These are phyloP conservation scores for Alternaria gaisen DNA, from an alignment of 2,329 filamentous ascomycete species.

Conservation along the genomic window DNA sequence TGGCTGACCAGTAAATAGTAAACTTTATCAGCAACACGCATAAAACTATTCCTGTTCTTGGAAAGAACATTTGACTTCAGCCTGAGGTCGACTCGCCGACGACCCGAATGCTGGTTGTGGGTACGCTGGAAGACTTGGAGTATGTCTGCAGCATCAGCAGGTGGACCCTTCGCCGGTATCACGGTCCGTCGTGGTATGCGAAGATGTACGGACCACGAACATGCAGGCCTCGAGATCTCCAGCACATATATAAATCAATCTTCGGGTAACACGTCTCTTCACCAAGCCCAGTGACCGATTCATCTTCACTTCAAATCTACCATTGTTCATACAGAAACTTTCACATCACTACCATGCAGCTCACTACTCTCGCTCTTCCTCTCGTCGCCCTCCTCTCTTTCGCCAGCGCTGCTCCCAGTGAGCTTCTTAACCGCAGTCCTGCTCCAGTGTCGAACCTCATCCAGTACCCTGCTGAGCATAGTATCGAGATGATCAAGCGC, in stretches of 20 bases:
- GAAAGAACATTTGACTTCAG: background rate
- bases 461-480: slow-evolving; percentile 9
- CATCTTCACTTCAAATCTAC: background rate
- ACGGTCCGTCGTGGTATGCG: background rate
- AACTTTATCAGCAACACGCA: background rate
- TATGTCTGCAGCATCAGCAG: slow-evolving; percentile 4
- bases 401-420: slow-evolving; percentile 11
- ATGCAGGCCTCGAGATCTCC: background rate
- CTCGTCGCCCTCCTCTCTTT: slow-evolving; percentile 5
- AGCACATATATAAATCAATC: background rate
- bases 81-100: background rate
- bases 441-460: slow-evolving; percentile 3
- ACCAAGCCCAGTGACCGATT: background rate
- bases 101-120: background rate
- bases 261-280: background rate
- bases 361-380: slow-evolving; percentile 4
- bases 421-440: background rate
- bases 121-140: background rate
- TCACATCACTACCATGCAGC: slow-evolving; percentile 5
- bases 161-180: background rate
- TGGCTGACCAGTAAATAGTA: background rate
- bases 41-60: background rate
- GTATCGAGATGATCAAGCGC: slow-evolving; percentile 15
- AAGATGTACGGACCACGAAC: background rate
- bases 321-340: background rate